Percentiles rank a stretch among this genome's conserved stretches.
These are phyloP conservation scores for Tanacetum coccineum DNA, from an alignment of 129 eudicot genomes.

Conservation along the genomic window DNA sequence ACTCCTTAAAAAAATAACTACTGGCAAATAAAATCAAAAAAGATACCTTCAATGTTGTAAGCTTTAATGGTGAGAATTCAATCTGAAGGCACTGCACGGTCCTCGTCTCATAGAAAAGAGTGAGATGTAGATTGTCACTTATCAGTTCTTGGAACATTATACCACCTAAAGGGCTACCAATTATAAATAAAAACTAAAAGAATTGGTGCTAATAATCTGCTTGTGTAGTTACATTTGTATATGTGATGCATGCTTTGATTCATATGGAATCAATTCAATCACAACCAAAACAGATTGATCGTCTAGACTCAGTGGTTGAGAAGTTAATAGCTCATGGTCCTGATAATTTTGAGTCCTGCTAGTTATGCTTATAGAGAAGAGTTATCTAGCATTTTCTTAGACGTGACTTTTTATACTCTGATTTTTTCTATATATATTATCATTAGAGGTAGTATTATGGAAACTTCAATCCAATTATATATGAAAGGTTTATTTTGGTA, in stretches of 20 bases:
- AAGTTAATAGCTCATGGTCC: constrained; percentile 61
- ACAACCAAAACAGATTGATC: constrained; percentile 66
- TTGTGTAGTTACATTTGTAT: not conserved
- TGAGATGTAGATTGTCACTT: too few species aligned
- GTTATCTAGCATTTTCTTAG: constrained; percentile 84
- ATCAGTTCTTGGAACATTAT: too few species aligned
- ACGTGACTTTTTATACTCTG: constrained; percentile 41
- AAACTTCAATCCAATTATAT: not conserved
- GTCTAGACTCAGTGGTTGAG: constrained; percentile 73
- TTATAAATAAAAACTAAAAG: too few species aligned
- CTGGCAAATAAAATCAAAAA: too few species aligned
- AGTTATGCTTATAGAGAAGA: constrained; percentile 80
- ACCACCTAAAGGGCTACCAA: too few species aligned
- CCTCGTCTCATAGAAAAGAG: too few species aligned
- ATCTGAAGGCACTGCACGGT: too few species aligned
- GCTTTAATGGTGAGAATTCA: too few species aligned
- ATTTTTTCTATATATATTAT: not conserved
- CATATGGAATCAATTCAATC: constrained; percentile 82
- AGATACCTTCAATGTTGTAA: too few species aligned
- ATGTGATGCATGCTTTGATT: constrained; percentile 67
- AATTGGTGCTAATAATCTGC: too few species aligned
- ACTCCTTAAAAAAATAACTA: too few species aligned
- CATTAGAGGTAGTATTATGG: too few species aligned
- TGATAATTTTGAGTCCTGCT: constrained; percentile 55
- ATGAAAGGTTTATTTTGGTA: not conserved